These are phyloP conservation scores for Carpinus fangiana DNA, from an alignment of 306 rosid genomes.

Conservation along the genomic window DNA sequence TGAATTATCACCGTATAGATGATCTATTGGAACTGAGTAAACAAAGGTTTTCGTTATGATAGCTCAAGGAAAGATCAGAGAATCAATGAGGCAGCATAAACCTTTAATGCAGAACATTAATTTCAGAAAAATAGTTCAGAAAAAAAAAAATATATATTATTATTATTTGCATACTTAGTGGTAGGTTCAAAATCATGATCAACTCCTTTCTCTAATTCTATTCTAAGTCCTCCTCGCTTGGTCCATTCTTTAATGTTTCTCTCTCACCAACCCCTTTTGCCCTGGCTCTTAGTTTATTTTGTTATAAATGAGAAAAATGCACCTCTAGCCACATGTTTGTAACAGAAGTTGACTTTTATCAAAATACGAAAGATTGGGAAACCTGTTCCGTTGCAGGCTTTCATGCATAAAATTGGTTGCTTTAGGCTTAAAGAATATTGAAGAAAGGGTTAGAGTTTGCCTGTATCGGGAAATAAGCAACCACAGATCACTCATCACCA, in stretches of 20 bases:
- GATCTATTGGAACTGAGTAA: background rate
- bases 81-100: background rate
- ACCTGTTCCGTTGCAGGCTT: too few relatives aligned
- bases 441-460: too few relatives aligned
- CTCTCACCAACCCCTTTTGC: background rate
- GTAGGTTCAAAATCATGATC: background rate
- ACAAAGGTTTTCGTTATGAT: background rate
- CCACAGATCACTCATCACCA: background rate
- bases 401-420: too few relatives aligned
- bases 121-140: background rate
- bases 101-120: background rate
- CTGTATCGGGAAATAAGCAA: too few relatives aligned
- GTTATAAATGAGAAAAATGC: background rate
- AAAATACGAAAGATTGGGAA: too few relatives aligned
- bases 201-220: background rate
- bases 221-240: background rate
- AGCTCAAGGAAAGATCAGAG: background rate
- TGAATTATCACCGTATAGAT: background rate
- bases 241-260: background rate
- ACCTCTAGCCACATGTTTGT: background rate
- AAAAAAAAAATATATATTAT: too few relatives aligned
- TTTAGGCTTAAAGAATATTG: too few relatives aligned
- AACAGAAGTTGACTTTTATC: too few relatives aligned
- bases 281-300: background rate
- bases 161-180: background rate